These are phyloP conservation scores for Penicillium concentricum DNA, from an alignment of 2,329 filamentous ascomycete genomes.

Conservation along the genomic window DNA sequence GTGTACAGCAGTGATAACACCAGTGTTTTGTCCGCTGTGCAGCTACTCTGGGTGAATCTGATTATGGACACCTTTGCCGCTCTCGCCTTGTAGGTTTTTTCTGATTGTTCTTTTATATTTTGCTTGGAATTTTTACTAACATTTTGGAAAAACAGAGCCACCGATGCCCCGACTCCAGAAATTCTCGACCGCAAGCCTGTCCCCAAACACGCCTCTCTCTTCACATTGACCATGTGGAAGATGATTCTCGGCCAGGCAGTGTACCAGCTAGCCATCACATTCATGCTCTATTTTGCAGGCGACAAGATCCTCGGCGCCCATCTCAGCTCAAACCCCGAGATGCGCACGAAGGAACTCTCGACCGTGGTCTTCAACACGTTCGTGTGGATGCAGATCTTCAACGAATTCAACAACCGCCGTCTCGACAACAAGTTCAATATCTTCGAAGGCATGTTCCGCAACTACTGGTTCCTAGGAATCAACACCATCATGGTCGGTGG, in stretches of 20 bases:
- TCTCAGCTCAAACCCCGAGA: conserved; percentile 43
- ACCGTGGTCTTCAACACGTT: conserved; percentile 97
- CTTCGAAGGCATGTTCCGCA: conserved; percentile 80
- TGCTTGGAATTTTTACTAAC: conserved; percentile 3
- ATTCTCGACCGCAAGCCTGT: conserved; percentile 79
- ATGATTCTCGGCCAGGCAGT: conserved; percentile 94
- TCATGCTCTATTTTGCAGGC: conserved; percentile 78
- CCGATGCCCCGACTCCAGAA: conserved; percentile 80
- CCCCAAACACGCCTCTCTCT: conserved; percentile 70
- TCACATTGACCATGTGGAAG: conserved; percentile 96
- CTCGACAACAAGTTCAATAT: conserved; percentile 95
- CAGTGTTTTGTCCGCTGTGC: conserved; percentile 82
- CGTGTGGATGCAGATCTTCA: conserved; percentile 99
- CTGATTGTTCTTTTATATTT: not conserved
- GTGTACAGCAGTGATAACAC: conserved; percentile 67
- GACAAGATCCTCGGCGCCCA: conserved; percentile 60
- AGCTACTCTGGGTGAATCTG: conserved; percentile 92
- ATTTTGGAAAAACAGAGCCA: conserved; percentile 52
- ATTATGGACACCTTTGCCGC: conserved; percentile 97
- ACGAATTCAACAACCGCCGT: conserved; percentile 94
- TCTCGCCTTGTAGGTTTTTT: conserved; percentile 61
- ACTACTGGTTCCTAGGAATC: conserved; percentile 87
- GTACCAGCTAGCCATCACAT: conserved; percentile 77
- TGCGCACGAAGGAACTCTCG: conserved; percentile 55
- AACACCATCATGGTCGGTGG: conserved; percentile 83